Percentiles rank a stretch among this genome's conserved stretches.
phyloP scores from a whole-genome alignment of 352 stramenopile genomes.

The Aphanomyces invadans region DNA sequence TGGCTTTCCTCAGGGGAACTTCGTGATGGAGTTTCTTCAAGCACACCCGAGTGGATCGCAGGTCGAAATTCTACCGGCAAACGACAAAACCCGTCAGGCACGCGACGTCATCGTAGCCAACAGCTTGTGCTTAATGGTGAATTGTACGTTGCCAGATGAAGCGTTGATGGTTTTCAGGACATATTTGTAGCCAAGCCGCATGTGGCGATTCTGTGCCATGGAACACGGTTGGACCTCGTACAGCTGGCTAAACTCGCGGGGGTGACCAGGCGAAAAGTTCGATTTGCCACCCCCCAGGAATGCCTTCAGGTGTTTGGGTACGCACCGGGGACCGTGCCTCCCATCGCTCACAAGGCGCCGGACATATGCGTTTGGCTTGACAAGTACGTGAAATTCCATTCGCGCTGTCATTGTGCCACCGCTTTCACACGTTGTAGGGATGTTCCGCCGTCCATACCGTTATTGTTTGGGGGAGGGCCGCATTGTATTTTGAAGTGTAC shows the following conservation, averaged over 20 bases:
- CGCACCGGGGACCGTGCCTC: slow-evolving; percentile 49
- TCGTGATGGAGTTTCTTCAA: slow-evolving; percentile 35
- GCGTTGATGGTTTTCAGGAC: too few relatives aligned
- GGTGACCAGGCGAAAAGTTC: slow-evolving; percentile 51
- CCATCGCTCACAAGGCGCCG: slow-evolving; percentile 36
- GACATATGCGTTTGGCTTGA: slow-evolving; percentile 5
- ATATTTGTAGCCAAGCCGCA: slow-evolving; percentile 36
- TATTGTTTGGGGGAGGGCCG: not conserved
- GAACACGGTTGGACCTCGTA: slow-evolving; percentile 49
- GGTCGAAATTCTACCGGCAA: not conserved
- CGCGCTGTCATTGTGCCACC: too few relatives aligned
- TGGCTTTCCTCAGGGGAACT: too few relatives aligned
- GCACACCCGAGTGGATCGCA: slow-evolving; percentile 10
- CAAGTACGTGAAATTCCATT: slow-evolving; percentile 6
- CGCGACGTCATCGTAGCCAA: slow-evolving; percentile 52
- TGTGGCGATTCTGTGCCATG: slow-evolving; percentile 53
- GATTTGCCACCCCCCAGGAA: slow-evolving; percentile 51
- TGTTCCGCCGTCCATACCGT: not conserved
- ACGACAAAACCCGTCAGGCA: too few relatives aligned
- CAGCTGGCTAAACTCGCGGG: slow-evolving; percentile 42
- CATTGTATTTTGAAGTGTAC: not conserved
- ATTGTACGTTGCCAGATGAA: slow-evolving; percentile 32
- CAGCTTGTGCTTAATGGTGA: slow-evolving; percentile 65
- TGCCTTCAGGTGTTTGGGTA: slow-evolving; percentile 57
- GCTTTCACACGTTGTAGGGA: too few relatives aligned